Base-by-base conservation (phyloP, 2,329 filamentous ascomycete genomes). In the Rhinocladiella mackenziei region DNA sequence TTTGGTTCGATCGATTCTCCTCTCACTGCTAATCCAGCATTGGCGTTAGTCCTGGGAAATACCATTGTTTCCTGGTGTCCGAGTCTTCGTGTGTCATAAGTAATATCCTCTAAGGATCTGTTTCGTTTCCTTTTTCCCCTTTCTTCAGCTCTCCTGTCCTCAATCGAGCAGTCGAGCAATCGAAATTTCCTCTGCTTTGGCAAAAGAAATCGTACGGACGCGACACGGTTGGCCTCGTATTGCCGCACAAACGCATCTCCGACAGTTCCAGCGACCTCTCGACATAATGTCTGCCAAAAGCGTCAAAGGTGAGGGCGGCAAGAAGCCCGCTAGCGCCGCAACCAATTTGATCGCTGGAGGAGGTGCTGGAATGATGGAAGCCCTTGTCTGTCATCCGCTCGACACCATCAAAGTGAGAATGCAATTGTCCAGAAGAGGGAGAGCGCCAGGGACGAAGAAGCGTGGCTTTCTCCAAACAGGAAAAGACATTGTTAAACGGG, bases 401-500 rank as follows among this genome's bases (percentile, higher is more conserved):
- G 88, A 96, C 68, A 96, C 89, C 48, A 94, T 97, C 74, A 96
- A 98, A 78, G 92, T 98, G 51, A 89, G 92, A 58, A 98, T 98
- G 94, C 92, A 98, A 72, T 83, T 98, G 49, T 97, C 92, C 43
- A 79, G 84, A 56, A 81, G 92, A 65, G 88, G 86, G 37, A 79
- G 85, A 56, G 78, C 81, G 48, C 89, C 89, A 44, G 92, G 92
- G 50, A 80, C 70, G 28, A 87, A 89, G 60, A 82, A 84, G 59
- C 84, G 89, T 57, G 91, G 92, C 53, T 98, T 98, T 72, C 65
- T 96, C 55, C 74, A 74, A 43, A 98, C 92, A 1, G 92, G 92
- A 51, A 69, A 76, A 51, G 86, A 94, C 58, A 97, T 98, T 59
- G 81, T 95, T 42, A 79, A 80, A 63, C 83, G 85, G 60, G 92